phyloP scores from a whole-genome alignment of 306 rosid genomes.

The Fragaria iinumae region DNA sequence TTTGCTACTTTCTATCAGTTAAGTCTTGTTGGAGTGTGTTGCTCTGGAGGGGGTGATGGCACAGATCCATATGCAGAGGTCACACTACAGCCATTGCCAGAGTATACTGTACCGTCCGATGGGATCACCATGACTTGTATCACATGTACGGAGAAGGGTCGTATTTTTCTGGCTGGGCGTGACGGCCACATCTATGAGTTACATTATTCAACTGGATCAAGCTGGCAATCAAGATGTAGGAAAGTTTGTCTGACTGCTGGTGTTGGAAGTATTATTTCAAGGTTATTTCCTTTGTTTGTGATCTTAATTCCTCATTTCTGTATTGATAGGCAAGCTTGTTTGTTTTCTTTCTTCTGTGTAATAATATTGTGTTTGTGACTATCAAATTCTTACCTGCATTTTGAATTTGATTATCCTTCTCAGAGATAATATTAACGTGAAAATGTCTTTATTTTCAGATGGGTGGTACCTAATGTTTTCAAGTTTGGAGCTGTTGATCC shows the following conservation, averaged over 20 bases:
- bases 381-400: not conserved
- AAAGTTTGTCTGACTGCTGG: conserved; percentile 92
- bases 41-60: conserved; percentile 82
- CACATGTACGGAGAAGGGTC: conserved; percentile 83
- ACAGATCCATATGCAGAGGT: conserved; percentile 89
- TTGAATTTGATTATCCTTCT: conserved; percentile 21
- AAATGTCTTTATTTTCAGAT: conserved; percentile 56
- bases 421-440: conserved; percentile 18
- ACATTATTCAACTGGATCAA: conserved; percentile 80
- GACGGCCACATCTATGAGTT: conserved; percentile 96
- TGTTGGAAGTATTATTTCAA: conserved; percentile 85
- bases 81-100: conserved; percentile 87
- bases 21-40: conserved; percentile 87
- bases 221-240: conserved; percentile 93
- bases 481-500: conserved; percentile 96
- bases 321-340: not conserved
- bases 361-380: not conserved
- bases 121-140: conserved; percentile 95
- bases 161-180: conserved; percentile 93
- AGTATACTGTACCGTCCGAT: conserved; percentile 80
- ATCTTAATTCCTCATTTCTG: not conserved
- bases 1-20: conserved; percentile 49
- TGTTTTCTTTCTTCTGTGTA: not conserved
- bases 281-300: conserved; percentile 43
- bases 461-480: conserved; percentile 95